phyloP scores from a whole-genome alignment of 2,329 filamentous ascomycete species.

The Cordyceps militaris region DNA sequence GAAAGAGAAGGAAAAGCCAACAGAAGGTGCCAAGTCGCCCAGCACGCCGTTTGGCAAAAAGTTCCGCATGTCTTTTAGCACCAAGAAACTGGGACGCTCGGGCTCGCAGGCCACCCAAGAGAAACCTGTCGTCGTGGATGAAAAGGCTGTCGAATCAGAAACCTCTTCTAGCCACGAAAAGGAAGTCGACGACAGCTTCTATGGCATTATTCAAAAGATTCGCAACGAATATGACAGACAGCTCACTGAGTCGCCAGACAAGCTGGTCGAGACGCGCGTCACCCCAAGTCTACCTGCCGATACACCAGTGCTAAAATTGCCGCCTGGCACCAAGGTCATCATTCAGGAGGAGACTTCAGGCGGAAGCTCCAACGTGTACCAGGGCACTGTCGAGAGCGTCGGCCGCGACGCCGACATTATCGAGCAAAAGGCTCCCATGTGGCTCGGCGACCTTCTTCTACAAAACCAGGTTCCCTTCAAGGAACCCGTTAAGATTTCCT shows the following conservation, averaged over 20 bases:
- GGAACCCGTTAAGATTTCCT: constrained; percentile 94
- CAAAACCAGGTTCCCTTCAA: constrained; percentile 76
- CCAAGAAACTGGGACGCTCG: constrained; percentile 74
- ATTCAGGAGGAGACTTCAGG: constrained; percentile 62
- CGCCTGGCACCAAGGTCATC: constrained; percentile 58
- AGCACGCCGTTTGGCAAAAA: constrained; percentile 73
- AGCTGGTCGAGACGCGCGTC: constrained; percentile 54
- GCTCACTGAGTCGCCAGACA: constrained; percentile 46
- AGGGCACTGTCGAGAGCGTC: constrained; percentile 75
- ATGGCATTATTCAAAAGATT: constrained; percentile 65
- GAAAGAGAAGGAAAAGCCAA: constrained; percentile 37
- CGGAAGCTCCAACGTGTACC: constrained; percentile 76
- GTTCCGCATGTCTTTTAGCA: constrained; percentile 75
- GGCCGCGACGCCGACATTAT: constrained; percentile 73
- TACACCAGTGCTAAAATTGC: constrained; percentile 68
- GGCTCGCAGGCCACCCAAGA: constrained; percentile 52
- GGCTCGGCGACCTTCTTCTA: constrained; percentile 83
- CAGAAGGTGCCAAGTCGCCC: constrained; percentile 48
- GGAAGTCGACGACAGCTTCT: constrained; percentile 68
- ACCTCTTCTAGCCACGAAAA: constrained; percentile 60
- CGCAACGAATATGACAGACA: constrained; percentile 66
- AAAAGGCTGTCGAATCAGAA: constrained; percentile 65
- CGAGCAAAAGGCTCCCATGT: constrained; percentile 80
- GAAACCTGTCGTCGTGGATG: constrained; percentile 67
- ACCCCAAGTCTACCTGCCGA: constrained; percentile 64